phyloP scores from a whole-genome alignment of 805 yeast genomes.

The Saccharomycopsis capsularis region DNA sequence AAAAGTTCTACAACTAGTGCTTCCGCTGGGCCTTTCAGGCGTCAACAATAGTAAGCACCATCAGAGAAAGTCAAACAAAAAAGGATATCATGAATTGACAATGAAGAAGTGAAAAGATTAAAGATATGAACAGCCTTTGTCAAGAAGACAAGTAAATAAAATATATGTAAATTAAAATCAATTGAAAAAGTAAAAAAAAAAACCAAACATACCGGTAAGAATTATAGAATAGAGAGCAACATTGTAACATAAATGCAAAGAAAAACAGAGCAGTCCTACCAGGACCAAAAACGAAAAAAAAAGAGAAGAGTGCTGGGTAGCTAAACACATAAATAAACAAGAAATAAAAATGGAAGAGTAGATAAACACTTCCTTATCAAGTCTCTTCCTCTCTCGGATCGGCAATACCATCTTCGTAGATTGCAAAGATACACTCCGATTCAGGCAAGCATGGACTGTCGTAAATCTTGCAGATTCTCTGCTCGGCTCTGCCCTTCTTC shows the following conservation, averaged over 20 bases:
- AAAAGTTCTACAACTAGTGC: no score
- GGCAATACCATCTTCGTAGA: constrained; percentile 94
- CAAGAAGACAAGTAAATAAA: no score
- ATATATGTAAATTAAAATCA: no score
- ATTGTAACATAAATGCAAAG: neutral
- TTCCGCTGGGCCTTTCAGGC: no score
- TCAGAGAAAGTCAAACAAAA: no score
- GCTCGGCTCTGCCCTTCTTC: constrained; percentile 86
- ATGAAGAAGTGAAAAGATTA: no score
- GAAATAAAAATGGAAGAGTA: neutral
- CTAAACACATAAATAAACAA: neutral
- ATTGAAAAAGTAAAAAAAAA: no score
- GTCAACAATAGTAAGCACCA: no score
- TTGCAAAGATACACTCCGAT: constrained; percentile 89
- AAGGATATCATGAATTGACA: no score
- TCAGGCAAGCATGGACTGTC: constrained; percentile 97
- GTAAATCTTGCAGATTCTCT: constrained; percentile 87
- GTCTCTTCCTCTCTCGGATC: constrained; percentile 81
- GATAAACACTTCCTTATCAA: neutral
- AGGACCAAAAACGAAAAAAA: neutral
- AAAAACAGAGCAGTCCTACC: neutral
- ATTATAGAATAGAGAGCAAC: no score
- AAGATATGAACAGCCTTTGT: no score
- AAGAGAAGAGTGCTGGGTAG: neutral
- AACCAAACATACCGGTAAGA: no score